Evolutionary conservation across 345 rosid genomes (phyloP), one percentile per base, ranked within the genome.

Genomic region (Aquilaria sinensis): DNA sequence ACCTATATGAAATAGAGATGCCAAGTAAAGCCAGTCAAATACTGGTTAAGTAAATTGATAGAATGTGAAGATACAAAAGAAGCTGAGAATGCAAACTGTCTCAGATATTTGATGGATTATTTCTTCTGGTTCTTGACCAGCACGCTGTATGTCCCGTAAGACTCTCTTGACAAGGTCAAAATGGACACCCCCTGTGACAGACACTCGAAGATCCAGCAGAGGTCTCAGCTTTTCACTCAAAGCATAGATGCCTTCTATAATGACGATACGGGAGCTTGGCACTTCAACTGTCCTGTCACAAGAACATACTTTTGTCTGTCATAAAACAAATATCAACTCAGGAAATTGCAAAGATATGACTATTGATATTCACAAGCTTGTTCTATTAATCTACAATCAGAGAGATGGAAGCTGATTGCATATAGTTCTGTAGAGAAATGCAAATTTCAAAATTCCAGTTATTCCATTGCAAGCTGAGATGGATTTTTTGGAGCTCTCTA

Each of bases 81-180:
- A 61, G 31, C 30, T 48, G 43, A 58, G 65, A 32, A 37, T 34
- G 65, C 81, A 58, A 63, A 91, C 99, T 70, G 97, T 91, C 80
- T 95, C 99, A 70, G 99, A 95, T 74, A 95, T 95, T 77, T 95
- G 97, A 63, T 94, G 90, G 68, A 94, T 91, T 47, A 94, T 95
- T 81, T 95, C 97, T 76, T 89, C 93, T 32, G 99, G 97, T 80
- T 89, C 89, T 81, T 91, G 97, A 13, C 96, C 92, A 80, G 92
- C 99, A 60, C 97, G 96, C 61, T 95, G 97, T 74, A 95, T 95
- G 70, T 95, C 99, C 66, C 96, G 82, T 60, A 95, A 80, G 70
- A 91, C 99, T 60, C 97, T 81, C 75, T 95, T 95, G 60, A 95
- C 99, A 65, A 95, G 99, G 67, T 95, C 99, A 84, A 95, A 95